Conservation (phyloP, 1,284 basidiomycete genomes). For the Heliocybe sulcata region DNA sequence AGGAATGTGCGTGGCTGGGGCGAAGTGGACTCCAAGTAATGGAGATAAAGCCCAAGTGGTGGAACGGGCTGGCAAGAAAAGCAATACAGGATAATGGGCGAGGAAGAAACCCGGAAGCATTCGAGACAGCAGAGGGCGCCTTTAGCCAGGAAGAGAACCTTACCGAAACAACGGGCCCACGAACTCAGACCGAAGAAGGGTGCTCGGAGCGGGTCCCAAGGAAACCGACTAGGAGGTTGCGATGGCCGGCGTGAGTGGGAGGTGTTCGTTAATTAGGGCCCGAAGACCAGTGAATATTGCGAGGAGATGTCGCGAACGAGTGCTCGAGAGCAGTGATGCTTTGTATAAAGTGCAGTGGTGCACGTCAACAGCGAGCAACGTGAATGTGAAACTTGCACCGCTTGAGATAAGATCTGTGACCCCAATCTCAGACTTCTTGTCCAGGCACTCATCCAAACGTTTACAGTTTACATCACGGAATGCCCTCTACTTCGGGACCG, state of each 20-base stretch:
- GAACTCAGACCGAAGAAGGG: background rate
- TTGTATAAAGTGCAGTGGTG: too few species aligned
- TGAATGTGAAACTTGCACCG: conserved; percentile 1
- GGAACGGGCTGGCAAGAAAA: background rate
- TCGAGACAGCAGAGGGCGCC: background rate
- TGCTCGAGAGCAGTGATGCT: too few species aligned
- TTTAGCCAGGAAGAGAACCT: background rate
- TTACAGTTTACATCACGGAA: background rate
- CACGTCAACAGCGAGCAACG: background rate
- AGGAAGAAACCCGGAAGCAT: background rate
- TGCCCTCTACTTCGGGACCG: background rate
- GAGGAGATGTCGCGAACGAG: too few species aligned
- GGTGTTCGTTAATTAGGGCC: too few species aligned
- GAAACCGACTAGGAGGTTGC: background rate
- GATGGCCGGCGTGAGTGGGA: background rate
- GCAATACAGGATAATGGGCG: background rate
- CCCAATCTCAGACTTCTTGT: background rate
- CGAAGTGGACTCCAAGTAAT: background rate
- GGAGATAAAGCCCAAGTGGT: background rate
- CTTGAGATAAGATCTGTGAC: background rate
- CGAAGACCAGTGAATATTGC: too few species aligned
- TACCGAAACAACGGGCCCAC: background rate
- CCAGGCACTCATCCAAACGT: background rate
- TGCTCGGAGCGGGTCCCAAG: background rate
- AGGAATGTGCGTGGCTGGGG: background rate